These are phyloP conservation scores for Polysphondylium violaceum DNA, from an alignment of 78 protist genomes.

Conservation along the genomic window DNA sequence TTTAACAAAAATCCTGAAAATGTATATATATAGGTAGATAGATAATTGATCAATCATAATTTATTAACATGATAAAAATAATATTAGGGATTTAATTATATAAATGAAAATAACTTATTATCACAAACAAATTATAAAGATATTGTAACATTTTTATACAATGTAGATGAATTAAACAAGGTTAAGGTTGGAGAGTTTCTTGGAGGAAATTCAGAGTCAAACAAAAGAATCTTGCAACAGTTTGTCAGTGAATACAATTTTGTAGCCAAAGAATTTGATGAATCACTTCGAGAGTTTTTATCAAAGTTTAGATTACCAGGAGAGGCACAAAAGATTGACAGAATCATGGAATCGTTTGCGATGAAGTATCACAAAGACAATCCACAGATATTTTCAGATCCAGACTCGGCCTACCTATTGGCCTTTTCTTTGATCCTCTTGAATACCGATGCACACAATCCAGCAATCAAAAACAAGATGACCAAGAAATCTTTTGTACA, in stretches of 20 bases:
- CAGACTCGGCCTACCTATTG: slow-evolving; percentile 96
- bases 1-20: slow-evolving; percentile 65
- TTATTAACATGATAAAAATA: not conserved
- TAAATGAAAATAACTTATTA: slow-evolving; percentile 46
- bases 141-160: slow-evolving; percentile 31
- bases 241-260: slow-evolving; percentile 57
- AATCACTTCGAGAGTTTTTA: slow-evolving; percentile 91
- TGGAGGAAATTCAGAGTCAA: slow-evolving; percentile 44
- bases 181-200: slow-evolving; percentile 64
- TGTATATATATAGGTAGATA: not conserved
- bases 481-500: slow-evolving; percentile 68
- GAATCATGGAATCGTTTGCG: slow-evolving; percentile 95
- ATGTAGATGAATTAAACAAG: slow-evolving; percentile 57
- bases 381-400: slow-evolving; percentile 84
- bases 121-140: slow-evolving; percentile 9
- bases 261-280: slow-evolving; percentile 77
- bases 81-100: slow-evolving; percentile 32
- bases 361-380: slow-evolving; percentile 85
- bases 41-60: not conserved
- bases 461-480: slow-evolving; percentile 85
- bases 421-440: slow-evolving; percentile 97
- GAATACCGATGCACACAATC: slow-evolving; percentile 98
- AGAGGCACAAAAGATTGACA: slow-evolving; percentile 95
- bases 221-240: slow-evolving; percentile 25
- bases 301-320: slow-evolving; percentile 92